phyloP scores from a whole-genome alignment of 2,329 filamentous ascomycete species.

The Epichloe coenophiala region DNA sequence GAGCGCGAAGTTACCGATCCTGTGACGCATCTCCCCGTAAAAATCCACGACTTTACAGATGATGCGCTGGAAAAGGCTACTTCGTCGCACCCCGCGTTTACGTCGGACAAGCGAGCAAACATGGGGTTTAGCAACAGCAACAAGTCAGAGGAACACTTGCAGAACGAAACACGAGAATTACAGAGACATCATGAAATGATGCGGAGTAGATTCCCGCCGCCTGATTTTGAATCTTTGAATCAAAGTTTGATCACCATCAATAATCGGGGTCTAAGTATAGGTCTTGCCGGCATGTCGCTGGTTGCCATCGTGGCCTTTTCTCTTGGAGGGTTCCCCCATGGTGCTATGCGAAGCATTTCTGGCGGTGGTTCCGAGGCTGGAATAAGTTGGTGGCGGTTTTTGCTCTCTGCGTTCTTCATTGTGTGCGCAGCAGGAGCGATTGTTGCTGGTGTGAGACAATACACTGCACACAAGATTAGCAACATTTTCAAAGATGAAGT shows the following conservation, averaged over 20 bases:
- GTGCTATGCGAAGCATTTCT: not conserved
- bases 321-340: not conserved
- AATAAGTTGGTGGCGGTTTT: conserved; percentile 14
- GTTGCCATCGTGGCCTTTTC: conserved; percentile 8
- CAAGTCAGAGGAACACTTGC: conserved; percentile 26
- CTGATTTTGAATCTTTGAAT: conserved; percentile 30
- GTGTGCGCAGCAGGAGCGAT: conserved; percentile 19
- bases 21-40: conserved; percentile 55
- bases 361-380: conserved; percentile 6
- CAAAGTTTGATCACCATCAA: conserved; percentile 18
- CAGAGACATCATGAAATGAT: conserved; percentile 28
- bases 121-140: conserved; percentile 24
- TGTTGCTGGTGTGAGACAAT: conserved; percentile 37
- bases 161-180: conserved; percentile 19
- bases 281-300: conserved; percentile 19
- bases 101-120: conserved; percentile 21
- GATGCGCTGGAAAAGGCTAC: conserved; percentile 36
- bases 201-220: conserved; percentile 32
- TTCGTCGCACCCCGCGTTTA: conserved; percentile 19
- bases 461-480: conserved; percentile 47
- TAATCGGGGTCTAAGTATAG: conserved; percentile 22
- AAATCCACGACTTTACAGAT: conserved; percentile 54
- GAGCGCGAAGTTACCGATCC: conserved; percentile 57
- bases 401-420: conserved; percentile 6
- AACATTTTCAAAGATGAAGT: conserved; percentile 54